phyloP scores from a whole-genome alignment of 2,329 filamentous ascomycete species.

The Ampelomyces quisqualis region DNA sequence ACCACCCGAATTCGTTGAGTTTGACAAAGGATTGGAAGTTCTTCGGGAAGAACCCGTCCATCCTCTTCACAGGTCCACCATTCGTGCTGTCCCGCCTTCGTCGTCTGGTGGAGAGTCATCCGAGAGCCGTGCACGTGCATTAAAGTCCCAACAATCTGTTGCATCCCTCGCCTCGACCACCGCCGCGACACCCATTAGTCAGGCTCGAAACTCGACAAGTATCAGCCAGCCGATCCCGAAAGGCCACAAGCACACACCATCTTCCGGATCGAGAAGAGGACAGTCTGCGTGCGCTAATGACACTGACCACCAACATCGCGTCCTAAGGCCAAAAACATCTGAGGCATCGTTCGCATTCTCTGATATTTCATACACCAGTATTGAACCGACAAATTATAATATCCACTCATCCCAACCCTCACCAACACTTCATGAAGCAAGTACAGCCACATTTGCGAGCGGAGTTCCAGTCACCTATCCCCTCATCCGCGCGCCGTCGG shows the following conservation, averaged over 20 bases:
- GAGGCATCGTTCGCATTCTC: slow-evolving; percentile 41
- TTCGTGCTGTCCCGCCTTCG: slow-evolving; percentile 43
- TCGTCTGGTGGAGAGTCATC: slow-evolving; percentile 35
- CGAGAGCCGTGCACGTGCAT: slow-evolving; percentile 36
- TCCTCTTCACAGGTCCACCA: slow-evolving; percentile 31
- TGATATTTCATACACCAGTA: slow-evolving; percentile 37
- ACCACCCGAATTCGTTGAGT: slow-evolving; percentile 30
- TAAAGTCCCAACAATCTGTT: slow-evolving; percentile 40
- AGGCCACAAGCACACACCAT: slow-evolving; percentile 28
- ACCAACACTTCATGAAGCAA: slow-evolving; percentile 40
- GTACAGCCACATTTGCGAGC: slow-evolving; percentile 36
- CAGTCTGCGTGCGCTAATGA: slow-evolving; percentile 38
- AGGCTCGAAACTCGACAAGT: slow-evolving; percentile 34
- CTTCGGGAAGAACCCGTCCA: slow-evolving; percentile 37
- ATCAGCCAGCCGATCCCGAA: slow-evolving; percentile 26
- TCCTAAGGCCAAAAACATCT: slow-evolving; percentile 30
- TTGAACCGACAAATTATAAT: slow-evolving; percentile 30
- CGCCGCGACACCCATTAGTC: slow-evolving; percentile 26
- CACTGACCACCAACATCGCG: slow-evolving; percentile 32
- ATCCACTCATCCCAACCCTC: slow-evolving; percentile 30
- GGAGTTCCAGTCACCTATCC: slow-evolving; percentile 41
- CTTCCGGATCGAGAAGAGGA: slow-evolving; percentile 32
- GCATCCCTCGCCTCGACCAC: slow-evolving; percentile 40
- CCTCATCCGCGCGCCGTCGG: slow-evolving; percentile 39
- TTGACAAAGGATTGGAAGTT: slow-evolving; percentile 36